Percentiles rank a stretch among this genome's conserved stretches.
Evolutionary conservation across 169 alveolate species (phyloP).

Genomic region (Ichthyophthirius multifiliis): DNA sequence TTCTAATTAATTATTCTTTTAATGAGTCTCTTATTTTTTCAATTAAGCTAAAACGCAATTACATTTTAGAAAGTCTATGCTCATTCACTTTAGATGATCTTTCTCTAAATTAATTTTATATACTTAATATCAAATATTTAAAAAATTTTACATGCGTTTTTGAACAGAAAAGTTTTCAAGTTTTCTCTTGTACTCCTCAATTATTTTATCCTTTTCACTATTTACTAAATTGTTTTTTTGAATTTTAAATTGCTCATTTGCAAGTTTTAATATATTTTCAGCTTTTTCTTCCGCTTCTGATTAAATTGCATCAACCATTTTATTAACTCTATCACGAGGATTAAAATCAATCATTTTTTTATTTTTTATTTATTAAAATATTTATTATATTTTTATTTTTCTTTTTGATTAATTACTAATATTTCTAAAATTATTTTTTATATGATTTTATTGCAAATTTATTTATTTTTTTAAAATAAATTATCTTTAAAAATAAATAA

Average conservation of each 20-base stretch:
- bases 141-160: conserved; percentile 22
- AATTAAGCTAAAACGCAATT: conserved; percentile 28
- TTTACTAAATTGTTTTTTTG: conserved; percentile 32
- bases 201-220: conserved; percentile 33
- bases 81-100: conserved; percentile 34
- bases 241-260: conserved; percentile 27
- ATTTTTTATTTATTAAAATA: no score
- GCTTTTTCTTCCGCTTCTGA: conserved; percentile 40
- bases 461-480: no score
- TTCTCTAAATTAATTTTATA: conserved; percentile 14
- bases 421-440: no score
- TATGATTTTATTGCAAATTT: no score
- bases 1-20: neutral
- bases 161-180: conserved; percentile 22
- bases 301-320: conserved; percentile 39
- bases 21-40: conserved; percentile 14
- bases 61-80: conserved; percentile 29
- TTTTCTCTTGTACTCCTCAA: conserved; percentile 31
- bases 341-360: conserved; percentile 16
- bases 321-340: conserved; percentile 40
- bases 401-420: no score
- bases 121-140: neutral
- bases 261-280: conserved; percentile 26
- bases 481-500: no score
- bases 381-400: no score